These are phyloP conservation scores for Trichaptum fuscoviolaceum DNA, from an alignment of 768 basidiomycete species.

Conservation along the genomic window DNA sequence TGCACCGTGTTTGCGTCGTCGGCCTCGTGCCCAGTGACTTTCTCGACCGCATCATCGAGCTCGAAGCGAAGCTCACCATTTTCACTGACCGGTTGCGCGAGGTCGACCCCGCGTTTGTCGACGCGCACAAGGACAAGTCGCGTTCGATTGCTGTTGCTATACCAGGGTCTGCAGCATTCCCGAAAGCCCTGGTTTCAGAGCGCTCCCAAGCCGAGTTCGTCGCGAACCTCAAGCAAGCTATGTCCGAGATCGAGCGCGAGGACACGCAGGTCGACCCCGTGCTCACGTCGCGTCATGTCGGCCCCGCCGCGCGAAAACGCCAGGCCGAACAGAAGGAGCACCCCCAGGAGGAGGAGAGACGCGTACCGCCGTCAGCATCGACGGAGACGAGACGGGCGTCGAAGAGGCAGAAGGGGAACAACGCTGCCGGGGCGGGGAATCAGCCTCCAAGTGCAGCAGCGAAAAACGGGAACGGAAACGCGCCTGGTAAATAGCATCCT, in stretches of 20 bases:
- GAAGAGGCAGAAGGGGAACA: constrained; percentile 34
- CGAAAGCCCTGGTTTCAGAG: constrained; percentile 40
- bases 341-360: constrained; percentile 41
- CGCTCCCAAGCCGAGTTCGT: constrained; percentile 41
- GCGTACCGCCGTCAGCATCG: constrained; percentile 32
- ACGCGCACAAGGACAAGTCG: background rate
- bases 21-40: constrained; percentile 34
- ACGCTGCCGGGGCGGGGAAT: constrained; percentile 11
- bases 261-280: constrained; percentile 43
- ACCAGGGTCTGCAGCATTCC: constrained; percentile 41
- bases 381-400: constrained; percentile 22
- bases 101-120: constrained; percentile 13
- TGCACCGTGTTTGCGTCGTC: background rate
- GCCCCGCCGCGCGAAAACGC: constrained; percentile 38
- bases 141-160: constrained; percentile 15
- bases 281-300: constrained; percentile 40
- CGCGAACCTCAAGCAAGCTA: constrained; percentile 42
- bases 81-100: constrained; percentile 13
- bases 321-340: constrained; percentile 37
- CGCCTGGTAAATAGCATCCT: constrained; percentile 8
- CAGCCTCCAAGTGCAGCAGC: constrained; percentile 16
- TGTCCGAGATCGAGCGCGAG: constrained; percentile 39
- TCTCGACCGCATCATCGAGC: constrained; percentile 56
- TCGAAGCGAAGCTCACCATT: constrained; percentile 37
- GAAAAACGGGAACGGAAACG: constrained; percentile 3